These are phyloP conservation scores for Diaporthe sp. DNA, from an alignment of 2,329 filamentous ascomycete genomes.

Conservation along the genomic window DNA sequence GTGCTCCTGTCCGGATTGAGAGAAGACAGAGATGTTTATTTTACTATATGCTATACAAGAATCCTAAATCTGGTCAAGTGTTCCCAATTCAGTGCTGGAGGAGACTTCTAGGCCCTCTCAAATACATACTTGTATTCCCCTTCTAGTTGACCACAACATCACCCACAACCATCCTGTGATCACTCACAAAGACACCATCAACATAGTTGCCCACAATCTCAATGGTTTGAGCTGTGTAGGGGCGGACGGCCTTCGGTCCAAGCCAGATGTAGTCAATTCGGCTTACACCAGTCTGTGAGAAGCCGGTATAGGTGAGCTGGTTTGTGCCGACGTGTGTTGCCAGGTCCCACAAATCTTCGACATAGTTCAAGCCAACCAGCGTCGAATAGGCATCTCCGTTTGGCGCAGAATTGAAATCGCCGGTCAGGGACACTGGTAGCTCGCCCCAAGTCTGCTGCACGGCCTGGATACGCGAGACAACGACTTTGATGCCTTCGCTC, in stretches of 20 bases:
- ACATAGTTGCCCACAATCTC: conserved; percentile 54
- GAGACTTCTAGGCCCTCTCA: background rate
- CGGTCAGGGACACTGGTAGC: conserved; percentile 50
- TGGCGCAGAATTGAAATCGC: conserved; percentile 58
- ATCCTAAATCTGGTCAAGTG: too few species aligned
- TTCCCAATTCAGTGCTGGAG: too few species aligned
- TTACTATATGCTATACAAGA: background rate
- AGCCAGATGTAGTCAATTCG: conserved; percentile 55
- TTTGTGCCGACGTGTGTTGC: conserved; percentile 49
- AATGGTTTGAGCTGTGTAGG: conserved; percentile 45
- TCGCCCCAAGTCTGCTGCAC: conserved; percentile 38
- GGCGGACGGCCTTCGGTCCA: conserved; percentile 37
- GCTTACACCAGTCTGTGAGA: conserved; percentile 44
- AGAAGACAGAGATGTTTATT: too few species aligned
- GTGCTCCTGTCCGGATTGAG: background rate
- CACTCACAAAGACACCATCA: conserved; percentile 41
- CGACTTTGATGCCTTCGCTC: conserved; percentile 57
- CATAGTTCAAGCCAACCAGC: conserved; percentile 41
- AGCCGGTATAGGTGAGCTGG: conserved; percentile 55
- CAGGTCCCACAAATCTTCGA: conserved; percentile 39
- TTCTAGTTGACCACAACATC: background rate
- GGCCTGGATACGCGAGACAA: conserved; percentile 48
- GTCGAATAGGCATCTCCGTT: conserved; percentile 52
- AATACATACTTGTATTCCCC: too few species aligned
- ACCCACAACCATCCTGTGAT: conserved; percentile 30